Conservation (phyloP, 2,329 filamentous ascomycete genomes). For the Hymenoscyphus linearis region DNA sequence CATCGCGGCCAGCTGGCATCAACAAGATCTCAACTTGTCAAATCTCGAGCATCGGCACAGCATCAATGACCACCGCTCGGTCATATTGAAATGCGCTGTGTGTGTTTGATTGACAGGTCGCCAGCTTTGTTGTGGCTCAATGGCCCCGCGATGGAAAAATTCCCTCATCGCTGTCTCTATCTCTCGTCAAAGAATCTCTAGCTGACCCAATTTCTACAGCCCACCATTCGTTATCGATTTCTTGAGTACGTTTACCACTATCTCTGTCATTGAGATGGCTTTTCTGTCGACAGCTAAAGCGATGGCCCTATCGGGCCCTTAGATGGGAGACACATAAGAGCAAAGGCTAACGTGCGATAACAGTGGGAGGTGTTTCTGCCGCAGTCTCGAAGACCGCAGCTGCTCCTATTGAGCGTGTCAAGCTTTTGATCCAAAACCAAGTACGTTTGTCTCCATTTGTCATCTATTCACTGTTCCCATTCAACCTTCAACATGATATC, state of each 20-base stretch:
- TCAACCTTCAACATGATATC: constrained; percentile 10
- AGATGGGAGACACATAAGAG: constrained; percentile 5
- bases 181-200: constrained; percentile 7
- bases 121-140: constrained; percentile 21
- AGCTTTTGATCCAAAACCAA: constrained; percentile 99
- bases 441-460: constrained; percentile 49
- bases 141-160: constrained; percentile 19
- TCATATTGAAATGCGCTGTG: constrained; percentile 14
- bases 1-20: constrained; percentile 15
- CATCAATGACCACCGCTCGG: constrained; percentile 23
- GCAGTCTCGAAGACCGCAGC: constrained; percentile 99
- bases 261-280: constrained; percentile 8
- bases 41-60: constrained; percentile 20
- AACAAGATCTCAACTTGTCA: constrained; percentile 18
- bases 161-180: constrained; percentile 12
- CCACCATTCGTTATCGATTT: constrained; percentile 92
- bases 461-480: neutral
- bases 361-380: constrained; percentile 99
- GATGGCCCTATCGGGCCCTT: constrained; percentile 9
- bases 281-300: constrained; percentile 12
- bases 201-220: constrained; percentile 41
- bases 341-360: constrained; percentile 32
- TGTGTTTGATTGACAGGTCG: constrained; percentile 4
- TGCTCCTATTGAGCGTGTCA: constrained; percentile 99
- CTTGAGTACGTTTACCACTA: constrained; percentile 72